These are phyloP conservation scores for Plasmodium chabaudi DNA, from an alignment of 169 alveolate species.

Conservation along the genomic window DNA sequence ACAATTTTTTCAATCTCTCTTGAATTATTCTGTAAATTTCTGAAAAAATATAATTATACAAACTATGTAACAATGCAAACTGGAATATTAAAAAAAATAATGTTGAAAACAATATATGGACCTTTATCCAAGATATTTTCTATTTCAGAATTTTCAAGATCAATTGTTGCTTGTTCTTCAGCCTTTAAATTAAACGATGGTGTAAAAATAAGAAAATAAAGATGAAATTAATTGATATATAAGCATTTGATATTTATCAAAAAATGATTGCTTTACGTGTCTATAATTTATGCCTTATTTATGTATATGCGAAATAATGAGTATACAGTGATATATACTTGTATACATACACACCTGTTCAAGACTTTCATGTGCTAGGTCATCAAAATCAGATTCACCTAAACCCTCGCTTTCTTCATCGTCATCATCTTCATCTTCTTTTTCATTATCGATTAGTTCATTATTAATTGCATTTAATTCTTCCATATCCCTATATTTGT, in stretches of 20 bases:
- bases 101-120: constrained; percentile 12
- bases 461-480: constrained; percentile 43
- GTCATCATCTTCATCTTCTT: constrained; percentile 62
- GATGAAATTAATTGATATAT: background rate
- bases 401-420: constrained; percentile 52
- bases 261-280: background rate
- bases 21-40: constrained; percentile 64
- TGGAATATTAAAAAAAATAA: constrained; percentile 16
- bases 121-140: constrained; percentile 65
- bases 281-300: background rate
- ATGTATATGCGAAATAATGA: background rate
- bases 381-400: constrained; percentile 30
- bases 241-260: background rate
- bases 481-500: constrained; percentile 34
- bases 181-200: constrained; percentile 23
- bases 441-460: constrained; percentile 59
- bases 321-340: background rate
- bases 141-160: constrained; percentile 72
- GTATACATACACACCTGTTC: constrained; percentile 14
- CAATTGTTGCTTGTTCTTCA: constrained; percentile 64
- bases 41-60: constrained; percentile 8
- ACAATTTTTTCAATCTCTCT: constrained; percentile 64
- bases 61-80: background rate
- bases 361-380: constrained; percentile 59
- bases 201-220: background rate